phyloP scores from a whole-genome alignment of 2,329 filamentous ascomycete genomes.

The Verticillium albo-atrum region DNA sequence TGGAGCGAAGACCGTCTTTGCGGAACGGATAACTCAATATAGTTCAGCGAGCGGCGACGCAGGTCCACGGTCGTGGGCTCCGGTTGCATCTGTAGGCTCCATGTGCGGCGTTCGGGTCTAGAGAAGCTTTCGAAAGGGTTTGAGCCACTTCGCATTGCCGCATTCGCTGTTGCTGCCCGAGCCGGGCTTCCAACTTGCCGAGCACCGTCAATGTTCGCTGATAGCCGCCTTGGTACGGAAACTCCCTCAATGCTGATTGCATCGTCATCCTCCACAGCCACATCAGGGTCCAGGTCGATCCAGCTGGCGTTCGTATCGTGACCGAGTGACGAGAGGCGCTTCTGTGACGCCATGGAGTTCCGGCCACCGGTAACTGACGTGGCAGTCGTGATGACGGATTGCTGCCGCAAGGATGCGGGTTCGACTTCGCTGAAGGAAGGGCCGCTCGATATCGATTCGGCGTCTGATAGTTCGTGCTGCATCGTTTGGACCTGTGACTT shows the following conservation, averaged over 20 bases:
- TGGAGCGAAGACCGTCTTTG: constrained; percentile 9
- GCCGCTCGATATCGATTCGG: constrained; percentile 25
- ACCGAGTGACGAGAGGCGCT: constrained; percentile 6
- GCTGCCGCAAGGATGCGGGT: constrained; percentile 25
- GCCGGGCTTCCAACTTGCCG: neutral
- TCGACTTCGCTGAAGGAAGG: constrained; percentile 30
- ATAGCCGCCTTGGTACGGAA: neutral
- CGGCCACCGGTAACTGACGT: constrained; percentile 34
- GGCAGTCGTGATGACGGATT: constrained; percentile 33
- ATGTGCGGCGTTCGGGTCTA: constrained; percentile 8
- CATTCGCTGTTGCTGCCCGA: neutral
- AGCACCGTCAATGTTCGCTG: neutral
- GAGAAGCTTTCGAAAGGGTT: constrained; percentile 11
- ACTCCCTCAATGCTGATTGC: neutral
- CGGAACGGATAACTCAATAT: constrained; percentile 9
- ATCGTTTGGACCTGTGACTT: constrained; percentile 5
- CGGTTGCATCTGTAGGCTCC: constrained; percentile 7
- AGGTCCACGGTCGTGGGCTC: neutral
- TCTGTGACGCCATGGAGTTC: constrained; percentile 19
- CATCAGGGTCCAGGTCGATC: constrained; percentile 15
- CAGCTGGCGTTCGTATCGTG: constrained; percentile 11
- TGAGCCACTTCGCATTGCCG: constrained; percentile 3
- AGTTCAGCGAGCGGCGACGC: constrained; percentile 6
- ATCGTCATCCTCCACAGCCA: neutral
- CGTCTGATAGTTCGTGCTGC: constrained; percentile 14